Base-by-base conservation (phyloP, 2,329 filamentous ascomycete species). In the Plenodomus lindquistii region DNA sequence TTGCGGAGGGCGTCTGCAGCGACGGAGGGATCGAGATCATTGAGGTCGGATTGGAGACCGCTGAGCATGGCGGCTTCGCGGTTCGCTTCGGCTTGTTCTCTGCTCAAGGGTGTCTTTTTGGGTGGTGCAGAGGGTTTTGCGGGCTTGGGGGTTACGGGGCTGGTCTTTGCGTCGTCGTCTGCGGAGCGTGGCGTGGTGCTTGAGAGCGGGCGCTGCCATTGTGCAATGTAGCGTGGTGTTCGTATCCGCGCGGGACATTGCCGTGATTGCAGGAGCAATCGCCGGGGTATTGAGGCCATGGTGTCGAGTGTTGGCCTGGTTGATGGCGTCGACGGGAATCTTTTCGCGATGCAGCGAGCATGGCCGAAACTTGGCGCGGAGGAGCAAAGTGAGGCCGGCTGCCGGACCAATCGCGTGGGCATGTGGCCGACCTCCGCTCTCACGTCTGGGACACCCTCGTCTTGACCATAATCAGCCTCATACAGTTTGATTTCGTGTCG, bases 251-350 rank as follows among this genome's bases (percentile, higher is more conserved):
- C 57, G 10, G 66, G 50, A 45, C 62, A 65, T 55, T 62, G 59
- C 37, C 61, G 58, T 36, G 69, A 65, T 43, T 62, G 57, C 50
- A 67, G 50, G 2, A 71, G 55, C 56, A 71, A 49, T 37, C 67
- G 55, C 48, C 65, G 63, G 54, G 67, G 57, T 65, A 66, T 59
- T 56, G 68, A 69, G 45, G 69, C 67, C 69, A 72, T 72, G 66
- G 67, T 22, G 37, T 55, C 37, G 35, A 48, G 37, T 35, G 49
- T 40, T 50, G 52, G 42, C 37, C 42, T 43, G 46, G 34, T 48
- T 44, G 46, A 53, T 54, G 52, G 6, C 11, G 11, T 13, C 40
- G 35, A 55, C 59, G 52, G 59, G 57, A 42, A 57, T 67, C 66
- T 69, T 69, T 71, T 71, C 62, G 63, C 54, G 42, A 54, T 57